Conservation (phyloP, 108 stramenopile genomes). For the Fragilaria crotonensis region DNA sequence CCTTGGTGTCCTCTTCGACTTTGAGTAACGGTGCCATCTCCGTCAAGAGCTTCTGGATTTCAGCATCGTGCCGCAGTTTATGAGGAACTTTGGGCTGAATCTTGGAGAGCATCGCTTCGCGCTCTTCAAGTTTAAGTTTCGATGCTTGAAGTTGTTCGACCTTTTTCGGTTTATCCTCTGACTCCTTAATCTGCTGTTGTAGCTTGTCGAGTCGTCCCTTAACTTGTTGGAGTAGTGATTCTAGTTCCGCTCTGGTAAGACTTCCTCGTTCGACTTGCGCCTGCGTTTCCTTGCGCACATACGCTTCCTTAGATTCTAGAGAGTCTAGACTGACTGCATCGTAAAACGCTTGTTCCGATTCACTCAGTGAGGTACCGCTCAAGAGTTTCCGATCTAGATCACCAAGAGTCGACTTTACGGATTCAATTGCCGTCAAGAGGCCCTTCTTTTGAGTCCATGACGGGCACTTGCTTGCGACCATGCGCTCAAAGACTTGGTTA, state of each 20-base stretch:
- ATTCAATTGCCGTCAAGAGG: slow-evolving; percentile 41
- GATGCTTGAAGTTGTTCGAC: slow-evolving; percentile 27
- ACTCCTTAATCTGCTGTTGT: slow-evolving; percentile 43
- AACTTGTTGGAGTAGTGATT: slow-evolving; percentile 49
- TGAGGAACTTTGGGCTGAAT: slow-evolving; percentile 33
- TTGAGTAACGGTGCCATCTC: slow-evolving; percentile 54
- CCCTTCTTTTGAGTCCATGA: slow-evolving; percentile 86
- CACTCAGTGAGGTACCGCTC: slow-evolving; percentile 55
- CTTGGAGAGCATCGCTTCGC: slow-evolving; percentile 38
- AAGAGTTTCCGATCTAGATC: slow-evolving; percentile 74
- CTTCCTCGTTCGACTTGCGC: slow-evolving; percentile 66
- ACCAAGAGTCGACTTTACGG: slow-evolving; percentile 33
- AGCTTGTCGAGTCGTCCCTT: slow-evolving; percentile 47
- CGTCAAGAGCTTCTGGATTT: slow-evolving; percentile 47
- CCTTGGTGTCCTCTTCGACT: slow-evolving; percentile 55
- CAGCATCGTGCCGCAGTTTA: slow-evolving; percentile 47
- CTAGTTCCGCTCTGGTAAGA: slow-evolving; percentile 46
- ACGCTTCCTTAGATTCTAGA: slow-evolving; percentile 52
- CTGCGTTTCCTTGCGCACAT: slow-evolving; percentile 49
- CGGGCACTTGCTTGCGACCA: slow-evolving; percentile 44
- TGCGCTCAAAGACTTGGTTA: slow-evolving; percentile 53
- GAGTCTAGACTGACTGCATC: slow-evolving; percentile 51
- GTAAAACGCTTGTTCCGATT: slow-evolving; percentile 80
- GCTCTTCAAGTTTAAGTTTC: slow-evolving; percentile 41
- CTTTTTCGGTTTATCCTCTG: slow-evolving; percentile 53